Evolutionary conservation across 768 basidiomycete species (phyloP), one percentile per base, ranked within the genome.

Genomic region (Pluteus cervinus): DNA sequence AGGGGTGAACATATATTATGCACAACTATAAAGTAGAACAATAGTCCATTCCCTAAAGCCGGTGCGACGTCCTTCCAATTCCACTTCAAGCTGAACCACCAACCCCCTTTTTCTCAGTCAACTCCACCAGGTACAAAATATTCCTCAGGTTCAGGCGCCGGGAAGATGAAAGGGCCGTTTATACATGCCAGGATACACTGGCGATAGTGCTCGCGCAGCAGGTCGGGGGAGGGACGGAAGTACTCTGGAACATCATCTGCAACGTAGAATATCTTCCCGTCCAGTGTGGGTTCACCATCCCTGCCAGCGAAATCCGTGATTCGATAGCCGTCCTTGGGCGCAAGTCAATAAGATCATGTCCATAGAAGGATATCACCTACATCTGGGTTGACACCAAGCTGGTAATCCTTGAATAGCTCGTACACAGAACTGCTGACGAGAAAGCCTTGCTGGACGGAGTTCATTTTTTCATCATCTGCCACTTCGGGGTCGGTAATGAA

Each of bases 151-250:
- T 50, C 49, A 48, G 46, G 29, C 29, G 36, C 33, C 49, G 34
- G 24, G 41, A 5, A 12, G 16, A 33, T 34, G 43, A 44, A 28
- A 39, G 29, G 35, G 40, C 39, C 47, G 43, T 44, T 46, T 41
- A 51, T 34, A 36, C 44, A 42, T 40, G 42, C 41, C 41, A 48
- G 49, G 47, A 45, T 32, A 35, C 49, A 51, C 33, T 46, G 47
- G 23, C 49, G 47, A 31, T 45, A 49, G 42, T 51, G 47, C 34
- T 51, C 49, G 16, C 42, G 47, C 29, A 51, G 40, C 25, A 48
- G 40, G 42, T 51, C 45, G 30, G 44, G 31, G 39, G 42, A 51
- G 37, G 49, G 49, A 51, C 48, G 49, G 24, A 46, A 51, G 44
- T 35, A 33, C 16, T 10, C 22, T 22, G 40, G 33, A 28, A 39